Conservation (phyloP, 306 rosid genomes). For the Medicago truncatula region DNA sequence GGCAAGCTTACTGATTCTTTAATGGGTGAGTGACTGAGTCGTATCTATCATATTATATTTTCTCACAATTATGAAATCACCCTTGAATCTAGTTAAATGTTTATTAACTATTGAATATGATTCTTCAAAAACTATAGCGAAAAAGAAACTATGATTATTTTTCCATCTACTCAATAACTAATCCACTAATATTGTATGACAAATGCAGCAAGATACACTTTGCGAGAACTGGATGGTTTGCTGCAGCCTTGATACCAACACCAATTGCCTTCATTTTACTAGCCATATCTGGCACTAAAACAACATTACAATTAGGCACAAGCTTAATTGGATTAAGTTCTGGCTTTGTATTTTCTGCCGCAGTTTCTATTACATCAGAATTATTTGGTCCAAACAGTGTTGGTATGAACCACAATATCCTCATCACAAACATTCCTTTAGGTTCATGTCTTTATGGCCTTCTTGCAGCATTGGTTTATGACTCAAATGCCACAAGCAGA, state of each 20-base stretch:
- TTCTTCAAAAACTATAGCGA: not conserved
- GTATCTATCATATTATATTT: not conserved
- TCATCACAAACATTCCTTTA: slow-evolving; percentile 63
- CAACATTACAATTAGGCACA: slow-evolving; percentile 44
- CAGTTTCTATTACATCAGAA: slow-evolving; percentile 58
- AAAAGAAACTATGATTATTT: not conserved
- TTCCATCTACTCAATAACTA: not conserved
- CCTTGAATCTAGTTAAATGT: not conserved
- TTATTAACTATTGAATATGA: not conserved
- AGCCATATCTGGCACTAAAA: slow-evolving; percentile 44
- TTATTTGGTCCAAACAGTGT: slow-evolving; percentile 60
- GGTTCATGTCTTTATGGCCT: slow-evolving; percentile 61
- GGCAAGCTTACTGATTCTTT: too few species aligned
- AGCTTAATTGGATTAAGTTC: slow-evolving; percentile 56
- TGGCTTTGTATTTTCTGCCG: slow-evolving; percentile 55
- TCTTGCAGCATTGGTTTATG: slow-evolving; percentile 70
- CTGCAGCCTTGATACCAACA: slow-evolving; percentile 54
- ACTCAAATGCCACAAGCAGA: slow-evolving; percentile 51
- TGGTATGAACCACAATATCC: slow-evolving; percentile 61
- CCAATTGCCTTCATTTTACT: slow-evolving; percentile 56
- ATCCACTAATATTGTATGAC: slow-evolving; percentile 2
- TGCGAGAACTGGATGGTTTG: slow-evolving; percentile 66
- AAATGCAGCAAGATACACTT: slow-evolving; percentile 51
- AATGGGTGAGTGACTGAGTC: too few species aligned
- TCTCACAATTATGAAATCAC: not conserved